Evolutionary conservation across 768 basidiomycete species (phyloP).

Genomic region (Udeniomyces megalosporus): DNA sequence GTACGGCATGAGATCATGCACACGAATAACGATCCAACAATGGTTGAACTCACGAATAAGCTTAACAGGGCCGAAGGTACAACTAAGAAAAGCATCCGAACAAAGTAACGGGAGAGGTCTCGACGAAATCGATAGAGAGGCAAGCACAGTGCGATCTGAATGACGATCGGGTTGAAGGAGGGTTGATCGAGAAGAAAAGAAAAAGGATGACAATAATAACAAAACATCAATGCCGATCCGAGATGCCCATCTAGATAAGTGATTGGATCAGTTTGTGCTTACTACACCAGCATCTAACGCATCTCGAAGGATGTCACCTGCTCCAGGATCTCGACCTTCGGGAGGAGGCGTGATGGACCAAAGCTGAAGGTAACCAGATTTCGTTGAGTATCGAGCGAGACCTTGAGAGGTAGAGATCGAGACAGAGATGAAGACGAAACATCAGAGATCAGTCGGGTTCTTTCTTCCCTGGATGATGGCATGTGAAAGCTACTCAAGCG

Average conservation of each 20-base stretch:
- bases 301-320: slow-evolving; percentile 4
- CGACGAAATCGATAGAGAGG: slow-evolving; percentile 6
- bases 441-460: too few relatives aligned
- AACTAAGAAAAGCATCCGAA: slow-evolving; percentile 6
- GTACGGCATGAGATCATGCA: too few relatives aligned
- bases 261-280: too few relatives aligned
- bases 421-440: background rate
- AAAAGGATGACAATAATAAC: too few relatives aligned
- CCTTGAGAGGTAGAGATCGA: background rate
- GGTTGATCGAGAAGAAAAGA: background rate
- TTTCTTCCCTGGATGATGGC: too few relatives aligned
- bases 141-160: slow-evolving; percentile 1
- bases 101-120: slow-evolving; percentile 1
- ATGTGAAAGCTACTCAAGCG: too few relatives aligned
- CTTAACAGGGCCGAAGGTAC: background rate
- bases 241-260: too few relatives aligned
- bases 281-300: slow-evolving; percentile 6
- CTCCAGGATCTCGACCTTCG: background rate
- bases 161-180: background rate
- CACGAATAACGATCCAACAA: too few relatives aligned
- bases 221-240: too few relatives aligned
- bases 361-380: slow-evolving; percentile 1
- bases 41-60: background rate
- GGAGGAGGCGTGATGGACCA: background rate
- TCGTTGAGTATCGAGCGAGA: background rate